Percentiles rank a stretch among this genome's conserved stretches.
Evolutionary conservation across 2,329 filamentous ascomycete species (phyloP).

Genomic region (Fusarium torreyae): DNA sequence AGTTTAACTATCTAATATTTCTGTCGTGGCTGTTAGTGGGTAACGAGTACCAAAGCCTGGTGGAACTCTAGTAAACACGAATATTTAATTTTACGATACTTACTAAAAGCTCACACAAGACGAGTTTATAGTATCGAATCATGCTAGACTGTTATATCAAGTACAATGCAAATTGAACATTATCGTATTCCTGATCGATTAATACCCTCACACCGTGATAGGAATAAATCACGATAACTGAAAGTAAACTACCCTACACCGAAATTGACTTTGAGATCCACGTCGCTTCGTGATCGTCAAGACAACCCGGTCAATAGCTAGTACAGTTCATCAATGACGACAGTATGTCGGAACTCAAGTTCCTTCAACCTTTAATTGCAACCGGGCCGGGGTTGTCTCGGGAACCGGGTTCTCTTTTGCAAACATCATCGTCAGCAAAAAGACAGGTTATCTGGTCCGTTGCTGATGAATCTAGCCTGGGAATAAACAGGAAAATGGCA

Average conservation of each 20-base stretch:
- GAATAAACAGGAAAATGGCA: conserved; percentile 29
- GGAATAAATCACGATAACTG: background rate
- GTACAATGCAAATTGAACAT: too few relatives aligned
- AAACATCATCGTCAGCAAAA: conserved; percentile 15
- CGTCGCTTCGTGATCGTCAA: background rate
- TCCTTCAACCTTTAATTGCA: conserved; percentile 9
- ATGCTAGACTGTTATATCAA: too few relatives aligned
- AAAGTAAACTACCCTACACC: conserved; percentile 24
- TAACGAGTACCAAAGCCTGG: too few relatives aligned
- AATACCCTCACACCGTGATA: background rate
- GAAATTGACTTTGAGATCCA: background rate
- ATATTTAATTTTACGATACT: too few relatives aligned
- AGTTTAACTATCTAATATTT: too few relatives aligned
- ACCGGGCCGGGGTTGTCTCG: conserved; percentile 22
- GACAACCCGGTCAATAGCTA: background rate
- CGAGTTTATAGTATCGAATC: too few relatives aligned
- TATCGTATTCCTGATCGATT: too few relatives aligned
- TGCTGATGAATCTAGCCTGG: background rate
- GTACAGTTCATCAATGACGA: conserved; percentile 16
- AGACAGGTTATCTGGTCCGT: conserved; percentile 3
- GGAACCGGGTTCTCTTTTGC: conserved; percentile 22
- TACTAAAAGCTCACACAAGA: too few relatives aligned
- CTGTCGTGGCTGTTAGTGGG: too few relatives aligned
- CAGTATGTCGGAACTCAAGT: conserved; percentile 19
- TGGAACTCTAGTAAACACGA: too few relatives aligned